Evolutionary conservation across 331 rosid genomes (phyloP), one percentile per base, ranked within the genome.

Genomic region (Phaseolus coccineus): DNA sequence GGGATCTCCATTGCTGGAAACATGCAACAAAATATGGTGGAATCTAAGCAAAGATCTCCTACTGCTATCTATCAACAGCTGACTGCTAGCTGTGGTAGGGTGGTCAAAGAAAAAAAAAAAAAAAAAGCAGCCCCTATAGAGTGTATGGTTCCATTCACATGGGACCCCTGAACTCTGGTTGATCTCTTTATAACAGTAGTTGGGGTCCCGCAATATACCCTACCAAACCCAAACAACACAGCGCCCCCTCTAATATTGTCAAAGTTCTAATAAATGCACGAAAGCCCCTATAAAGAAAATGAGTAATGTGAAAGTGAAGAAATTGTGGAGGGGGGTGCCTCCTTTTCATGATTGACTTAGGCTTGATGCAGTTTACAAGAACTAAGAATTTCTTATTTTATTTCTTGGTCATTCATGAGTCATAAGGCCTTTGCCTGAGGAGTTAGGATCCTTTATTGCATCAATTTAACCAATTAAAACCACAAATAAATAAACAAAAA

Each of bases 101-200:
- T 77, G 65, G 48, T 46, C 61, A 77, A 56, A 57, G 9, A 8
- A 65, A 73, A 55, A 12, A 35, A 35, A 35, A 33, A 4, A 33
- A 35, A 42, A 2, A 33, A 25, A 66, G 46, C 4, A 73, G 53
- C 27, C 19, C 7, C 6, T 16, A 30, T 24, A n/a, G 61, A 37
- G 81, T 48, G 61, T 57, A 53, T 39, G 83, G 53, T 73, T 73
- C 39, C 77, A 39, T 82, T 89, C 90, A 87, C 92, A 83, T 84
- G 96, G 87, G 90, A 84, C 86, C 88, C 82, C 80, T 81, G 86
- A 84, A 71, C 35, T 57, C 74, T 53, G 73, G 35, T 82, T 76
- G 24, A 69, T 76, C 72, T 48, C 80, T 79, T 74, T 50, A 70
- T 11, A 69, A 72, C 56, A 30, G 5, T 22, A 69, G 69, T 37